These are phyloP conservation scores for Neurospora sp. DNA, from an alignment of 495 filamentous ascomycete genomes.

Conservation along the genomic window DNA sequence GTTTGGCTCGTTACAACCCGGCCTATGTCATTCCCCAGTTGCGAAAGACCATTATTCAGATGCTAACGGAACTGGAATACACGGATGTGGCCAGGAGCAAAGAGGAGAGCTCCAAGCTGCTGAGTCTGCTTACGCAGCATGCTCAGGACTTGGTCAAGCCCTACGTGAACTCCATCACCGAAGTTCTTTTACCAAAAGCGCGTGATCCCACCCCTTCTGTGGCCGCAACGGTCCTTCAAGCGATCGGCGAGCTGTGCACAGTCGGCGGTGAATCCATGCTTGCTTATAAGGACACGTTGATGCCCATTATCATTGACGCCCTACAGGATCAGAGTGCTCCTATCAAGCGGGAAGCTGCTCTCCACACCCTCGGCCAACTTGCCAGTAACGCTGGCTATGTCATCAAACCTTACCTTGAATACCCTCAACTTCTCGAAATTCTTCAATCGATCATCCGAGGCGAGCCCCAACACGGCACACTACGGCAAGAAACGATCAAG, in stretches of 20 bases:
- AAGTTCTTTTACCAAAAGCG: conserved; percentile 80
- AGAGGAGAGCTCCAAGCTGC: conserved; percentile 87
- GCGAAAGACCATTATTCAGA: conserved; percentile 87
- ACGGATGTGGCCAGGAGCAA: conserved; percentile 89
- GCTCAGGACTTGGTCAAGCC: conserved; percentile 85
- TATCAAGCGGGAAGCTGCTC: conserved; percentile 77
- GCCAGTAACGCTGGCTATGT: conserved; percentile 95
- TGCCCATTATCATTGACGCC: conserved; percentile 88
- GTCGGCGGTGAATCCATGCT: conserved; percentile 90
- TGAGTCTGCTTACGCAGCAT: conserved; percentile 84
- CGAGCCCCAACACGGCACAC: conserved; percentile 64
- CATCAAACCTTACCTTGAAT: conserved; percentile 90
- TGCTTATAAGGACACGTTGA: conserved; percentile 74
- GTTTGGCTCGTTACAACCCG: conserved; percentile 82
- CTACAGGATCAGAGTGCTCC: conserved; percentile 87
- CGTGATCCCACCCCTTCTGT: conserved; percentile 74
- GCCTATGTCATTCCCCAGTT: conserved; percentile 94
- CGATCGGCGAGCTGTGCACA: conserved; percentile 84
- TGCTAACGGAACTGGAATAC: conserved; percentile 90
- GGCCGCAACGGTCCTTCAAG: conserved; percentile 83
- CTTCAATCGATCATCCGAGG: conserved; percentile 89
- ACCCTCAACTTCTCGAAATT: conserved; percentile 83
- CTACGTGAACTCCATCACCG: conserved; percentile 91
- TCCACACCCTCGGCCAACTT: conserved; percentile 83
- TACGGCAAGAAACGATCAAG: conserved; percentile 91